phyloP scores from a whole-genome alignment of 2,329 filamentous ascomycete species.

The Cordyceps cicadae region DNA sequence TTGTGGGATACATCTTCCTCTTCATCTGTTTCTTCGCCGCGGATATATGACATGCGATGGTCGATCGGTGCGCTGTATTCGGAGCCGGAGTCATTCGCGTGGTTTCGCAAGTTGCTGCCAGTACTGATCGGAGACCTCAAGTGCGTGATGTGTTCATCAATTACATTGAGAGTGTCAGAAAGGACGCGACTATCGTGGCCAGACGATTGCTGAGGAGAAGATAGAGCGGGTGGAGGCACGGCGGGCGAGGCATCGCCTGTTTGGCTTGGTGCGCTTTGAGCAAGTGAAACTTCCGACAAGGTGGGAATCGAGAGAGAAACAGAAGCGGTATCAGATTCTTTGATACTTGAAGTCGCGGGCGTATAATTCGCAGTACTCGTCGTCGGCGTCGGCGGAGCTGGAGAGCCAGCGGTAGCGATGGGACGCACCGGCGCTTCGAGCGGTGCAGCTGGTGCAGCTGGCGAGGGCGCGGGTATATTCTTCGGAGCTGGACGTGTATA shows the following conservation, averaged over 20 bases:
- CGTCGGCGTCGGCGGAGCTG: slow-evolving; percentile 14
- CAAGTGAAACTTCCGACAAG: slow-evolving; percentile 16
- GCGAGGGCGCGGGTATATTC: slow-evolving; percentile 20
- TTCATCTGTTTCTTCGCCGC: slow-evolving; percentile 90
- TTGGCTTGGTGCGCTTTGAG: slow-evolving; percentile 18
- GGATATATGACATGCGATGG: slow-evolving; percentile 79
- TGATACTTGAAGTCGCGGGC: slow-evolving; percentile 17
- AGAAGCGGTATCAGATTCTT: slow-evolving; percentile 13
- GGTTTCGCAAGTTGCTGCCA: slow-evolving; percentile 35
- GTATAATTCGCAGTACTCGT: slow-evolving; percentile 7
- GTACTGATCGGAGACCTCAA: slow-evolving; percentile 53
- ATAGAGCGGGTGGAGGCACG: slow-evolving; percentile 26
- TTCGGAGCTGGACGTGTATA: slow-evolving; percentile 54
- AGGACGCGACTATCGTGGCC: slow-evolving; percentile 62
- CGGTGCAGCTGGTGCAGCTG: slow-evolving; percentile 8
- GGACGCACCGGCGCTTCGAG: neutral
- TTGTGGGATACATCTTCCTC: slow-evolving; percentile 71
- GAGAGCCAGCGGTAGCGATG: neutral
- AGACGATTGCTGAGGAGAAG: slow-evolving; percentile 33
- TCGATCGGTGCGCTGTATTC: slow-evolving; percentile 78
- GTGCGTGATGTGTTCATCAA: slow-evolving; percentile 93
- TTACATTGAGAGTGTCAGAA: slow-evolving; percentile 90
- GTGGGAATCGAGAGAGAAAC: slow-evolving; percentile 23
- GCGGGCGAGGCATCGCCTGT: slow-evolving; percentile 22
- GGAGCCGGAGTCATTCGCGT: slow-evolving; percentile 70